Evolutionary conservation across 306 rosid genomes (phyloP), one percentile per base, ranked within the genome.

Genomic region (Herpetospermum pedunculosum): DNA sequence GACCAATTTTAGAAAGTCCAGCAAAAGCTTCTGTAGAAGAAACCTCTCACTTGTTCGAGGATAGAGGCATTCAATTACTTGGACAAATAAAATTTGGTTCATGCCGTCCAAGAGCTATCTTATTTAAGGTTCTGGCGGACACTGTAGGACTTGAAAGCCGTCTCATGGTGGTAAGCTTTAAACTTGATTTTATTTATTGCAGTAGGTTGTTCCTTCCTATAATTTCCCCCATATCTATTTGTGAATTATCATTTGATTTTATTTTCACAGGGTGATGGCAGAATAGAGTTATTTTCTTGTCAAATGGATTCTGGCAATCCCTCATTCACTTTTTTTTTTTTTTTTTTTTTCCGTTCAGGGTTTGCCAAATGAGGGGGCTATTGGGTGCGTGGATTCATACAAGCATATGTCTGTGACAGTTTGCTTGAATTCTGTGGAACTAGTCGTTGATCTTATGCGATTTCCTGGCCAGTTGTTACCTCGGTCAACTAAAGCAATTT

Each of bases 41-140:
- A 80, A 82, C 86, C 65, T 85, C 90, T 77, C 89, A 88, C 85
- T 78, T 91, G 80, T 89, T 88, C 75, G 99, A 91, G 70, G 87
- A 84, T 83, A 92, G 91, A 76, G 96, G 97, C 16, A 86, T 91
- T 59, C 99, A 91, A 80, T 81, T 95, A 72, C 87, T 95, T 70
- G 99, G 99, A 82, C 95, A 95, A 86, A 89, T 95, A 82, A 92
- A 75, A 78, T 86, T 91, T 47, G 99, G 99, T 78, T 91, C 97
- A 59, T 91, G 99, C 83, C 92, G 92, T 64, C 92, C 96, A 77
- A 88, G 97, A 50, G 97, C 97, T 55, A 85, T 95, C 77, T 88
- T 95, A 80, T 95, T 95, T 81, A 95, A 95, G 88, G 96, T 81
- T 77, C 83, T 95, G 59, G 97, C 97, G 19, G 99, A 95, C 83